phyloP scores from a whole-genome alignment of 2,329 filamentous ascomycete genomes.

The Cytospora leucostoma region DNA sequence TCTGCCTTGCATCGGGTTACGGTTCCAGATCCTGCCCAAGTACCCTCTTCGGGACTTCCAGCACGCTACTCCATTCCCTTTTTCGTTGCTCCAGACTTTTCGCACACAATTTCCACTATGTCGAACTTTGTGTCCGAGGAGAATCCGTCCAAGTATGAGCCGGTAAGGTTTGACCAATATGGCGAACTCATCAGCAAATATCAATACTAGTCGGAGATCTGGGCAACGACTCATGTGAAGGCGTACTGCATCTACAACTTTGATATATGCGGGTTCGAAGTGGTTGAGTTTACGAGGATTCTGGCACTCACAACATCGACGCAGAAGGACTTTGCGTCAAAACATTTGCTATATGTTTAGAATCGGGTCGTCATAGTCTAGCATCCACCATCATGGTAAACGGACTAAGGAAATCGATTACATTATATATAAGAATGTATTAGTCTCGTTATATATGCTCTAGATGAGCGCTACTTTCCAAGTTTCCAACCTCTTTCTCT shows the following conservation, averaged over 20 bases:
- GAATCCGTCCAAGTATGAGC: constrained; percentile 30
- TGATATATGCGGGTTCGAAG: background rate
- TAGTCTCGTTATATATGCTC: too few relatives aligned
- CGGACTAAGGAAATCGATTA: too few relatives aligned
- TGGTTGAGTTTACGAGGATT: too few relatives aligned
- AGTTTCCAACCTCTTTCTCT: too few relatives aligned
- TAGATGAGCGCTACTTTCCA: too few relatives aligned
- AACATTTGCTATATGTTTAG: too few relatives aligned
- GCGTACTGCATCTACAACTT: background rate
- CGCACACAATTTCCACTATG: constrained; percentile 30
- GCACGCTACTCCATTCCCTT: constrained; percentile 34
- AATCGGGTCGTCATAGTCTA: too few relatives aligned
- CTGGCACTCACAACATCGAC: too few relatives aligned
- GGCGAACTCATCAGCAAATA: constrained; percentile 31
- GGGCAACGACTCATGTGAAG: background rate
- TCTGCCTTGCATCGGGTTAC: constrained; percentile 33
- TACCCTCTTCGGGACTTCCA: constrained; percentile 29
- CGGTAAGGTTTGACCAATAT: constrained; percentile 33
- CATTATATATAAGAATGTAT: too few relatives aligned
- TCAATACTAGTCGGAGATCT: background rate
- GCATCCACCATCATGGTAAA: too few relatives aligned
- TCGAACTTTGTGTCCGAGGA: constrained; percentile 30
- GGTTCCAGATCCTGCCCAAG: constrained; percentile 27
- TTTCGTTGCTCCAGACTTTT: constrained; percentile 31
- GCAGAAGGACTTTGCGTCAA: too few relatives aligned